Base-by-base conservation (phyloP, 2,329 filamentous ascomycete species). In the Hypoxylon sp. region DNA sequence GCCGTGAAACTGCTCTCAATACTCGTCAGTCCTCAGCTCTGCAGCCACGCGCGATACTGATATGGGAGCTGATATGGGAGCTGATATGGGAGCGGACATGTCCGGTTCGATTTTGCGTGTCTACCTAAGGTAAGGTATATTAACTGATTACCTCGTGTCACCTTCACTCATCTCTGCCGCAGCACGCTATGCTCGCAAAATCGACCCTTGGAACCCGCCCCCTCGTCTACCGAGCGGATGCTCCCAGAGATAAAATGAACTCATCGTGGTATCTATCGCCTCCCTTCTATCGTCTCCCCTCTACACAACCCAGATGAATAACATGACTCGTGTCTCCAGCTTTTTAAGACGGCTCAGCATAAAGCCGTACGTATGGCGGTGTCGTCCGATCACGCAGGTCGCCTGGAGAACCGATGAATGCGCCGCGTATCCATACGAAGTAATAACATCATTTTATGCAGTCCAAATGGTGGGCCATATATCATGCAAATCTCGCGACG, bases 401-500 rank as follows among this genome's bases (percentile, higher is more conserved):
- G 31, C 54, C 47, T 21, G 27, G 13, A 21, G 2, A 31, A 45
- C 48, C 31, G 27, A 60, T 50, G 41, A 57, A 60, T 51, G 40
- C 27, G 35, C 49, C 52, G 46, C 46, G 54, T 48, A 51, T 60
- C 56, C 53, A 56, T 60, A 47, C 52, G 43, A 60, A 48, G 58
- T 46, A 48, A 61, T 43, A 50, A 41, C 60, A 53, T 47, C 43
- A 37, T 64, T 18, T 57, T 63, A 60, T 65, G 40, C 60, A 45
- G 58, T 58, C 51, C 59, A 63, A 60, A 65, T 58, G 48, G 50
- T 33, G 54, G 55, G 40, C 60, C 63, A 47, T 61, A 57, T 55
- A 62, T 33, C 67, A 67, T 66, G 59, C 64, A 68, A 67, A 69
- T 65, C 50, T 65, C 51, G 40, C 42, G 48, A 58, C 31, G 54